Conservation (phyloP, 257 asterid species). For the Nicotiana knightiana region DNA sequence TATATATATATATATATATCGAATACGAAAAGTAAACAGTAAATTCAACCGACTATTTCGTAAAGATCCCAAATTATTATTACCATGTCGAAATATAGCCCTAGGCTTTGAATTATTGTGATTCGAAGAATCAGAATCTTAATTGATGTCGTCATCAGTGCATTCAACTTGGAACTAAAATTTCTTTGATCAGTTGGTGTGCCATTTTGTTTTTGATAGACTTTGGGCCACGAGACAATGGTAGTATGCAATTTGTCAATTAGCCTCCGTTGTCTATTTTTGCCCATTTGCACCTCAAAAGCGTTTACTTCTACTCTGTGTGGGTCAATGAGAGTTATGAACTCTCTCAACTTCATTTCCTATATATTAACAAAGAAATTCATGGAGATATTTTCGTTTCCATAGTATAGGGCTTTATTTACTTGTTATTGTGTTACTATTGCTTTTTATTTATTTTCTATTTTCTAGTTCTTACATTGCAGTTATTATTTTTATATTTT, state of each 20-base stretch:
- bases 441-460: too few relatives aligned
- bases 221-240: background rate
- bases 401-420: background rate
- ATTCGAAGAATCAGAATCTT: background rate
- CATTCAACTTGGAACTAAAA: background rate
- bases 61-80: too few relatives aligned
- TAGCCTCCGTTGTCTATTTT: background rate
- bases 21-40: too few relatives aligned
- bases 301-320: background rate
- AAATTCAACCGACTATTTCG: too few relatives aligned
- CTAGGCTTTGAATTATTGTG: constrained; percentile 1
- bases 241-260: background rate
- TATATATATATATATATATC: too few relatives aligned
- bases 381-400: background rate
- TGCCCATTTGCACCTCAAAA: background rate
- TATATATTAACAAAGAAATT: background rate
- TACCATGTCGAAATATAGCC: background rate
- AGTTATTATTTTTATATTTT: too few relatives aligned
- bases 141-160: background rate
- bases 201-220: background rate
- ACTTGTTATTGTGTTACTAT: too few relatives aligned
- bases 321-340: background rate
- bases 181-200: background rate
- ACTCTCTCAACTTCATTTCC: background rate
- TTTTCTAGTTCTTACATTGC: too few relatives aligned